Evolutionary conservation across 2,329 filamentous ascomycete species (phyloP).

Genomic region (Westerdykella aurantiaca): DNA sequence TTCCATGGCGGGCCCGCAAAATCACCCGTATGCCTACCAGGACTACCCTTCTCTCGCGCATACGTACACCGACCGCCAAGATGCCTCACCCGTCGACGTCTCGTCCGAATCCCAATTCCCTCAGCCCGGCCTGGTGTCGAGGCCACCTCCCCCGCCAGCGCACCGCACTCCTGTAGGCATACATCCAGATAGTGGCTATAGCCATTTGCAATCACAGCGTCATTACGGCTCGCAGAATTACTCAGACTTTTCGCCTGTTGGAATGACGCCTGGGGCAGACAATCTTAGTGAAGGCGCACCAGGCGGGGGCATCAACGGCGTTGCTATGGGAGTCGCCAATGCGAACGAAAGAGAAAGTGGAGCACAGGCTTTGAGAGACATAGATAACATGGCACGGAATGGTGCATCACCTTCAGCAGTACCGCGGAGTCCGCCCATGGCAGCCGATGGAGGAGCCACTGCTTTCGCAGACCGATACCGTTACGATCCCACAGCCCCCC

Average conservation of each 20-base stretch:
- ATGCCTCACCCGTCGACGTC: neutral
- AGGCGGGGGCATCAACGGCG: conserved; percentile 60
- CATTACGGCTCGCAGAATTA: conserved; percentile 26
- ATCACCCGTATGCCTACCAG: neutral
- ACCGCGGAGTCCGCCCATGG: conserved; percentile 15
- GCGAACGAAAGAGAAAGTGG: conserved; percentile 56
- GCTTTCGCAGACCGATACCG: conserved; percentile 23
- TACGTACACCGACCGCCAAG: neutral
- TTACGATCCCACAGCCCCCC: conserved; percentile 21
- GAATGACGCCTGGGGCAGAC: conserved; percentile 57
- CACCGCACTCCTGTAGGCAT: conserved; percentile 27
- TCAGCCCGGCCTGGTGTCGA: neutral
- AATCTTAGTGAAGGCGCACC: conserved; percentile 59
- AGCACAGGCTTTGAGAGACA: conserved; percentile 53
- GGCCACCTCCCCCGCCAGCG: conserved; percentile 25
- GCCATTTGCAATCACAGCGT: conserved; percentile 15
- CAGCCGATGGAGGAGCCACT: conserved; percentile 17
- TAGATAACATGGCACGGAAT: conserved; percentile 16
- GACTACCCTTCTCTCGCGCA: neutral
- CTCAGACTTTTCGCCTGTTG: conserved; percentile 30
- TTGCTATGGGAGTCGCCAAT: conserved; percentile 62
- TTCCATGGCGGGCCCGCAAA: neutral
- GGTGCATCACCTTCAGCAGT: conserved; percentile 8
- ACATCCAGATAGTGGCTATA: conserved; percentile 19
- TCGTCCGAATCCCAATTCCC: conserved; percentile 5